A percentile compares a stretch with the other conserved stretches of the same genome.
Evolutionary conservation across 1,284 basidiomycete genomes (phyloP).

Genomic region (Fomitopsis pinicola): DNA sequence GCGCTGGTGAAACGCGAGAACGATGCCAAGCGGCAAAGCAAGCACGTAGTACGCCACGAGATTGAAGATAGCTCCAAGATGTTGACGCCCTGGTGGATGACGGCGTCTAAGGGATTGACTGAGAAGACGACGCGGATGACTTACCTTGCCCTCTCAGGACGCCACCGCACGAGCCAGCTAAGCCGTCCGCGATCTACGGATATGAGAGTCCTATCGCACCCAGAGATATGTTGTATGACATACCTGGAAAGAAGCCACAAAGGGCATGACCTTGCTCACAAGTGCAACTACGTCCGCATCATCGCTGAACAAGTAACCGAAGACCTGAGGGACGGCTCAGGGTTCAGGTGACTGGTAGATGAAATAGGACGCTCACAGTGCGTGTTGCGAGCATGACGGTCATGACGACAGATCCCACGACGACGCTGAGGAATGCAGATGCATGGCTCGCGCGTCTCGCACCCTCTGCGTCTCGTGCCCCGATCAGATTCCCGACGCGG

Average conservation of each 20-base stretch:
- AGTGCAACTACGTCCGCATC: slow-evolving; percentile 56
- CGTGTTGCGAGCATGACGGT: slow-evolving; percentile 49
- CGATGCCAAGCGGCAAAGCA: slow-evolving; percentile 68
- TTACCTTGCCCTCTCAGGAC: slow-evolving; percentile 64
- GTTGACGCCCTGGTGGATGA: slow-evolving; percentile 53
- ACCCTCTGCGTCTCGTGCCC: slow-evolving; percentile 45
- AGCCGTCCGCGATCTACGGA: slow-evolving; percentile 58
- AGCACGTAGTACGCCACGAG: slow-evolving; percentile 73
- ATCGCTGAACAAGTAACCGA: slow-evolving; percentile 68
- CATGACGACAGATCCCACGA: slow-evolving; percentile 59
- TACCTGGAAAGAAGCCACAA: slow-evolving; percentile 78
- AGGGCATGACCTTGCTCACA: slow-evolving; percentile 71
- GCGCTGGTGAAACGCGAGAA: slow-evolving; percentile 51
- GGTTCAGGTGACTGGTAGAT: not conserved
- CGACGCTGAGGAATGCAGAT: slow-evolving; percentile 57
- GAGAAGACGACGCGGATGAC: not conserved
- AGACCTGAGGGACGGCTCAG: slow-evolving; percentile 35
- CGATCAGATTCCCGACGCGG: slow-evolving; percentile 71
- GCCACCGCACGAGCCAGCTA: slow-evolving; percentile 71
- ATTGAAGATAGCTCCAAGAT: slow-evolving; percentile 72
- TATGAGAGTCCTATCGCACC: not conserved
- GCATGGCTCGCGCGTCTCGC: slow-evolving; percentile 62
- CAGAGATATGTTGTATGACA: slow-evolving; percentile 4
- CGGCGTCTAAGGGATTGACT: not conserved
- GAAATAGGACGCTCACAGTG: slow-evolving; percentile 35